A percentile compares a stretch with the other conserved stretches of the same genome.
Conservation (phyloP, 805 yeast genomes). For the Barnettozyma populi region DNA sequence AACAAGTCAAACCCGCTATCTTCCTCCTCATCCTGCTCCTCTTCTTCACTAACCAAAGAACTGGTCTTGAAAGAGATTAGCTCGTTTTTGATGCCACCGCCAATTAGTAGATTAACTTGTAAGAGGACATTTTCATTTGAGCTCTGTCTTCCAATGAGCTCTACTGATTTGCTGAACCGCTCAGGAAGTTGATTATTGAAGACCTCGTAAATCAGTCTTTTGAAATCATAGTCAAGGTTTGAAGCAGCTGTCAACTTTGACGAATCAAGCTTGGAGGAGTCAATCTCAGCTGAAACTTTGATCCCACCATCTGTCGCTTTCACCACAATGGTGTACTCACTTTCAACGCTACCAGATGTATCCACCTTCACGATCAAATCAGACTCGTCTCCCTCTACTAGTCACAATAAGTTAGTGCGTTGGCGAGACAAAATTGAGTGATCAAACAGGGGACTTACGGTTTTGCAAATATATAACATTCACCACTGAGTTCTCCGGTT, state of each 20-base stretch:
- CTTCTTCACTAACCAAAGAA: not conserved
- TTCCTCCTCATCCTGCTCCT: slow-evolving; percentile 1
- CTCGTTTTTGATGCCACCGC: slow-evolving; percentile 10
- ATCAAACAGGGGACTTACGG: not conserved
- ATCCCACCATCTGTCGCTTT: slow-evolving; percentile 10
- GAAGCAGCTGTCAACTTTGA: slow-evolving; percentile 1
- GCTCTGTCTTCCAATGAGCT: slow-evolving; percentile 3
- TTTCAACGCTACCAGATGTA: not conserved
- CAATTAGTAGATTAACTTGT: slow-evolving; percentile 4
- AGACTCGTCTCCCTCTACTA: slow-evolving; percentile 10
- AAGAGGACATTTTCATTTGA: not conserved
- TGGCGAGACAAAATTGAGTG: not conserved
- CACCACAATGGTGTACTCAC: not conserved
- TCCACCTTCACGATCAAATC: slow-evolving; percentile 9
- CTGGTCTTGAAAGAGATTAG: slow-evolving; percentile 9
- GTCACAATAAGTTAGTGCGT: not conserved
- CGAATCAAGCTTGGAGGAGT: not conserved
- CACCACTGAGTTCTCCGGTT: not conserved
- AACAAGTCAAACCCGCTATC: slow-evolving; percentile 18
- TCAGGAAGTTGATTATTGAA: slow-evolving; percentile 4
- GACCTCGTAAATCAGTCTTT: slow-evolving; percentile 1
- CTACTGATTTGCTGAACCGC: slow-evolving; percentile 1
- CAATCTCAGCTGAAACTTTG: not conserved
- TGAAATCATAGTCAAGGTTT: slow-evolving; percentile 4
- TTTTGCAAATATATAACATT: not conserved